Base-by-base conservation (phyloP, 495 filamentous ascomycete genomes). In the Polyplosphaeria fusca region DNA sequence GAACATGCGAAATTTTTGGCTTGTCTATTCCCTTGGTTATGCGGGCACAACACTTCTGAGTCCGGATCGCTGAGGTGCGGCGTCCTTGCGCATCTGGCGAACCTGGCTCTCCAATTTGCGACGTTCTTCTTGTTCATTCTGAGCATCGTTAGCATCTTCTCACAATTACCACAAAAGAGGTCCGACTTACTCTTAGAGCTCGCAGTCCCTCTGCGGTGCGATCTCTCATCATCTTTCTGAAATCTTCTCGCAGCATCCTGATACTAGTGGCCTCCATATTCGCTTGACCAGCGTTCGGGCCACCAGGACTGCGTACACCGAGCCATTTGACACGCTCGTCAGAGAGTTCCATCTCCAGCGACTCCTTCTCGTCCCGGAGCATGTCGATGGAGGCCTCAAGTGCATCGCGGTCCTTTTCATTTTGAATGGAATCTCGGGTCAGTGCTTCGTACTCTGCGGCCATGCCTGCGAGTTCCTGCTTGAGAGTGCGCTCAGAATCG, bases 171-270 rank as follows among this genome's bases (percentile, higher is more conserved):
- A 23, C 0, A 43, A 47, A 52, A 45, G 37, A 26, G 23, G 13
- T 1, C 2, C 16, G 55, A 77, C 81, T 68, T 66, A 90, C 87
- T 76, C 79, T 84, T 32, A 91, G 67, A 46, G 78, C 75, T 73
- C 79, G 87, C 68, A 82, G 74, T 56, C 83, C 83, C 63, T 92
- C 88, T 14, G 79, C 77, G 43, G 86, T 82, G 52, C 85, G 86
- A 61, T 91, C 87, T 47, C 85, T 78, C 87, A 91, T 92, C 88
- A 92, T 91, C 76, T 89, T 90, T 77, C 87, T 88, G 68, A 92
- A 92, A 68, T 92, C 87, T 47, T 83, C 86, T 72, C 85, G 86
- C 48, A 92, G 69, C 16, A 89, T 83, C 74, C 80, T 81, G 1
- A 82, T 88, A 61, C 83, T 87, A 2, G 83, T 90, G 9, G 75